These are phyloP conservation scores for Pseudogymnoascus sp. DNA, from an alignment of 2,329 filamentous ascomycete species.

Conservation along the genomic window DNA sequence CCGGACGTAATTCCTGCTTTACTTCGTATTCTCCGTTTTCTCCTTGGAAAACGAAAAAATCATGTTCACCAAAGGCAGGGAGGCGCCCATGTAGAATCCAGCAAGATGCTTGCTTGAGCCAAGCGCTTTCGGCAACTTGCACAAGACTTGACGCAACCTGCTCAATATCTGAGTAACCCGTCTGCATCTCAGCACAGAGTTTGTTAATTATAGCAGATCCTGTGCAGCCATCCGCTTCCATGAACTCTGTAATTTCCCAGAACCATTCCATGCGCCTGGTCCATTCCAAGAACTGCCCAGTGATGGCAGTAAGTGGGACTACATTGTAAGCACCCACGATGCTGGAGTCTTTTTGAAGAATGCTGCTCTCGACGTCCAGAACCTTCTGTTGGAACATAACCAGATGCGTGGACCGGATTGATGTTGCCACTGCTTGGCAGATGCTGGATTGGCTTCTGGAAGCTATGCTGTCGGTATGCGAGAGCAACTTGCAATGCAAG, in stretches of 20 bases:
- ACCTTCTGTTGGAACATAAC: constrained; percentile 76
- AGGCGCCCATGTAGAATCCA: constrained; percentile 87
- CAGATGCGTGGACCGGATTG: constrained; percentile 68
- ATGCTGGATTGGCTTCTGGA: constrained; percentile 69
- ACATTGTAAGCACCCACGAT: constrained; percentile 89
- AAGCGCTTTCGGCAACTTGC: constrained; percentile 75
- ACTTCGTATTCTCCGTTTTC: constrained; percentile 49
- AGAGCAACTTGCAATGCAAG: constrained; percentile 65
- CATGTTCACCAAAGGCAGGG: constrained; percentile 66
- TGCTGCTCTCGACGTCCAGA: constrained; percentile 70
- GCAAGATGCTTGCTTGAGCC: constrained; percentile 81
- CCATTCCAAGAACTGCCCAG: constrained; percentile 83
- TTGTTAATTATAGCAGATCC: constrained; percentile 71
- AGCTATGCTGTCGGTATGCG: constrained; percentile 58
- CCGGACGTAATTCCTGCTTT: constrained; percentile 58
- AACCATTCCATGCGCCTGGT: constrained; percentile 79
- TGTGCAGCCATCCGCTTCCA: constrained; percentile 49
- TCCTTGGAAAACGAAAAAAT: constrained; percentile 68
- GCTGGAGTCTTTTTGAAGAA: constrained; percentile 67
- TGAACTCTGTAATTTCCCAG: constrained; percentile 63
- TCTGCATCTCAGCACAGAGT: constrained; percentile 68
- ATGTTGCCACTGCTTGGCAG: constrained; percentile 77
- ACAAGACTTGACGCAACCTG: constrained; percentile 65
- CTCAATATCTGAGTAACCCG: constrained; percentile 82
- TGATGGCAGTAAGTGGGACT: constrained; percentile 78